Percentiles rank a stretch among this genome's conserved stretches.
phyloP scores from a whole-genome alignment of 192 early-diverging fungal species.

The Backusella australiensis region DNA sequence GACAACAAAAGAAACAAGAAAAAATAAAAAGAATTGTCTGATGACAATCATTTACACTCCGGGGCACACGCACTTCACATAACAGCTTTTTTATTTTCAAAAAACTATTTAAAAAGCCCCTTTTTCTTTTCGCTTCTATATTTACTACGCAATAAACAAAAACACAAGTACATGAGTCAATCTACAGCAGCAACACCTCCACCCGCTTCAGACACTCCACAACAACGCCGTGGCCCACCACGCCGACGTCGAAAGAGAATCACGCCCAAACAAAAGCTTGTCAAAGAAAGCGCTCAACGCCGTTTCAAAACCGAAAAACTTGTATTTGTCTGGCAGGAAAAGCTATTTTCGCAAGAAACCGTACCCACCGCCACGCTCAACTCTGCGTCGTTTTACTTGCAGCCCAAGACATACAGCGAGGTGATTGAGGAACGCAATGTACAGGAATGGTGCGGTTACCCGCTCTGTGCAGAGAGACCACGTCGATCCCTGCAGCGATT shows the following conservation, averaged over 20 bases:
- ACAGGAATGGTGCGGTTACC: conserved; percentile 76
- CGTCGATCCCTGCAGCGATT: conserved; percentile 49
- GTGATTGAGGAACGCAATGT: conserved; percentile 72
- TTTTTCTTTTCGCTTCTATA: neutral
- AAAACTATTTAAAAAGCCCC: no score
- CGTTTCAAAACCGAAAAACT: conserved; percentile 23
- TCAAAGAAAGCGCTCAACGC: conserved; percentile 27
- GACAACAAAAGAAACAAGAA: neutral
- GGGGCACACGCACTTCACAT: neutral
- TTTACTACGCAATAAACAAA: neutral
- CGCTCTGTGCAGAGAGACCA: conserved; percentile 60
- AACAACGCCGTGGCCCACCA: neutral
- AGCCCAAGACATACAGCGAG: conserved; percentile 64
- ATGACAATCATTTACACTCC: neutral
- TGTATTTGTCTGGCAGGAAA: conserved; percentile 37
- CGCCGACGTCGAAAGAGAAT: conserved; percentile 7
- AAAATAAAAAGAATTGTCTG: neutral
- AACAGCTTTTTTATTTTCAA: neutral
- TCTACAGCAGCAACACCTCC: neutral
- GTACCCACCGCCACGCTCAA: neutral
- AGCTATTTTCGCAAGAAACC: conserved; percentile 16
- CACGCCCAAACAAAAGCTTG: conserved; percentile 24
- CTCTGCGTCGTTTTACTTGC: conserved; percentile 62
- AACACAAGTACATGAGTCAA: neutral
- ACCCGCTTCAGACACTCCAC: neutral